phyloP scores from a whole-genome alignment of 2,329 filamentous ascomycete species.

The Diaporthe ampelina region DNA sequence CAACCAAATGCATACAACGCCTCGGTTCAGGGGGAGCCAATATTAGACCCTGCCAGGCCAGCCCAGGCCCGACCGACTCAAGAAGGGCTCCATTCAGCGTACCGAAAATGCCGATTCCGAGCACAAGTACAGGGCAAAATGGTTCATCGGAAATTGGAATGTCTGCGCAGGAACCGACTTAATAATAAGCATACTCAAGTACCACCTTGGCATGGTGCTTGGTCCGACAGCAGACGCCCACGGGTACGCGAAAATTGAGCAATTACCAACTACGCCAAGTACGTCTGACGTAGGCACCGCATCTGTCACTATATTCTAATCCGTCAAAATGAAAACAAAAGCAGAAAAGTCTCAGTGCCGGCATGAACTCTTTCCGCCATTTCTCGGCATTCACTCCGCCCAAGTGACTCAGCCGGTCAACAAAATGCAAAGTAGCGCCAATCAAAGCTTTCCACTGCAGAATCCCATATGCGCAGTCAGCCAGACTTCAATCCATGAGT shows the following conservation, averaged over 20 bases:
- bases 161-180: not conserved
- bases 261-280: not conserved
- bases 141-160: not conserved
- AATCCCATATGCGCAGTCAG: not conserved
- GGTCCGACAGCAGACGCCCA: no score
- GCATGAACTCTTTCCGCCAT: no score
- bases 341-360: not conserved
- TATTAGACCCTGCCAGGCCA: not conserved
- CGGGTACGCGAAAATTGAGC: not conserved
- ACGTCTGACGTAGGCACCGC: not conserved
- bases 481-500: not conserved
- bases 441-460: not conserved
- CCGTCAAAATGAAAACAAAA: not conserved
- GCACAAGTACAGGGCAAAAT: not conserved
- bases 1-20: not conserved
- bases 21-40: not conserved
- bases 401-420: not conserved
- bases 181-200: not conserved
- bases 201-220: no score
- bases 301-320: not conserved
- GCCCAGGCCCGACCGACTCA: not conserved
- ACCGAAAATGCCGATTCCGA: not conserved
- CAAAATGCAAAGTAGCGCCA: not conserved
- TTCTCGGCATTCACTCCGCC: not conserved
- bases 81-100: not conserved